Conservation (phyloP, 1,284 basidiomycete genomes). For the Exsudoporus floridanus region DNA sequence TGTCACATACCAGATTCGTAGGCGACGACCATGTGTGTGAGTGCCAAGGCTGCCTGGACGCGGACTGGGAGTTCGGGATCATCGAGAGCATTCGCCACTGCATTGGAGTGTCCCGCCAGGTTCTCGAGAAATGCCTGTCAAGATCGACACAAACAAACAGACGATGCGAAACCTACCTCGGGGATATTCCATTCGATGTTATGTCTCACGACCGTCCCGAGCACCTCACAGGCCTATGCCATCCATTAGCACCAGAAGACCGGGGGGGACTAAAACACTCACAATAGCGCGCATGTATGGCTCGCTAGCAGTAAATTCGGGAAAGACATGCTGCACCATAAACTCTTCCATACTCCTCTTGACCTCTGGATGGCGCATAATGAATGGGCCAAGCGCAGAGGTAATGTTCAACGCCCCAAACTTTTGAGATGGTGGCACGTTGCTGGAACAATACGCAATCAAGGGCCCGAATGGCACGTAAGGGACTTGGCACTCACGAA, state of each 20-base stretch:
- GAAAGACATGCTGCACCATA: slow-evolving; percentile 68
- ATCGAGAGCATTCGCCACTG: slow-evolving; percentile 60
- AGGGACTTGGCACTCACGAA: slow-evolving; percentile 46
- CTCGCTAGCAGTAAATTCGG: slow-evolving; percentile 62
- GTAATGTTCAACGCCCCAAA: slow-evolving; percentile 85
- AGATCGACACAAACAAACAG: not conserved
- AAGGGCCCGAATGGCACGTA: not conserved
- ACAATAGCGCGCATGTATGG: slow-evolving; percentile 77
- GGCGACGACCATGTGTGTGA: slow-evolving; percentile 75
- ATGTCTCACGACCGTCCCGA: slow-evolving; percentile 69
- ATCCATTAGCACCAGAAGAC: slow-evolving; percentile 1
- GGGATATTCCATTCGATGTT: slow-evolving; percentile 65
- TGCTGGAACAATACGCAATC: slow-evolving; percentile 34
- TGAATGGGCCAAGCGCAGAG: slow-evolving; percentile 69
- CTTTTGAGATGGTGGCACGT: slow-evolving; percentile 59
- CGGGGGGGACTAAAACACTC: too few species aligned
- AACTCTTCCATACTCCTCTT: slow-evolving; percentile 76
- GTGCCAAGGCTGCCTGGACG: slow-evolving; percentile 79
- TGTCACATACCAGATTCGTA: slow-evolving; percentile 56
- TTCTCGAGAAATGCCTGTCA: slow-evolving; percentile 41
- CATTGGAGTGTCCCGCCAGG: slow-evolving; percentile 61
- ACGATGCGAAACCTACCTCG: slow-evolving; percentile 45
- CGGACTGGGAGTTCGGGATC: slow-evolving; percentile 82
- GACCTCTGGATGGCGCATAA: slow-evolving; percentile 79
- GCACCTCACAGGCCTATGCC: slow-evolving; percentile 71